Evolutionary conservation across 441 rosid species (phyloP).

Genomic region (Brassica hybrid): DNA sequence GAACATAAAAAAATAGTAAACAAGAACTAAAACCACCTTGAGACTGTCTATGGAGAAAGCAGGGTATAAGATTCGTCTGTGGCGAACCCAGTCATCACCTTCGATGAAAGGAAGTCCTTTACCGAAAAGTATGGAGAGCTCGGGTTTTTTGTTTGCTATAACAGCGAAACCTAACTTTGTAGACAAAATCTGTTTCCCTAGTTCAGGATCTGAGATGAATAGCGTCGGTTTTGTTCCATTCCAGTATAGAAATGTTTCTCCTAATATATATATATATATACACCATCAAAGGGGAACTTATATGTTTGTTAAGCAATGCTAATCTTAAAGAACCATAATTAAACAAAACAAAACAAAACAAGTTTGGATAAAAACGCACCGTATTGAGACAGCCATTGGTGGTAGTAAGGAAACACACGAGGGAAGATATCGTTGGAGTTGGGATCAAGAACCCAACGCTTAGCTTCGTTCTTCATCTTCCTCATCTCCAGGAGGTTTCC

Average conservation of each 20-base stretch:
- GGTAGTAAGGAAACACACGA: slow-evolving; percentile 21
- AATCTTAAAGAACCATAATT: neutral
- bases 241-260: slow-evolving; percentile 57
- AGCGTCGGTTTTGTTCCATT: slow-evolving; percentile 47
- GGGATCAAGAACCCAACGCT: slow-evolving; percentile 8
- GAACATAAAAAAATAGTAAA: neutral
- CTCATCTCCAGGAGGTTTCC: slow-evolving; percentile 31
- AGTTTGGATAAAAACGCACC: slow-evolving; percentile 9
- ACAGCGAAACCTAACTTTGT: slow-evolving; percentile 47
- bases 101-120: slow-evolving; percentile 44
- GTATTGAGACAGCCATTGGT: slow-evolving; percentile 34
- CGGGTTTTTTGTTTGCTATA: slow-evolving; percentile 39
- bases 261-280: slow-evolving; percentile 27
- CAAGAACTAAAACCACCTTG: slow-evolving; percentile 43
- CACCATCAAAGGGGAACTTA: neutral
- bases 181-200: slow-evolving; percentile 49
- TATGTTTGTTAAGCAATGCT: neutral
- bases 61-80: slow-evolving; percentile 52
- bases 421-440: slow-evolving; percentile 30
- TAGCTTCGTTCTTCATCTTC: slow-evolving; percentile 29
- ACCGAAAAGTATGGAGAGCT: slow-evolving; percentile 35
- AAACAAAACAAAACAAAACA: neutral
- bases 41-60: slow-evolving; percentile 54
- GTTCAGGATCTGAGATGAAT: slow-evolving; percentile 46
- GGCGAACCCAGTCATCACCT: slow-evolving; percentile 54